Evolutionary conservation across 768 basidiomycete species (phyloP).

Genomic region (Mycena latifolia): DNA sequence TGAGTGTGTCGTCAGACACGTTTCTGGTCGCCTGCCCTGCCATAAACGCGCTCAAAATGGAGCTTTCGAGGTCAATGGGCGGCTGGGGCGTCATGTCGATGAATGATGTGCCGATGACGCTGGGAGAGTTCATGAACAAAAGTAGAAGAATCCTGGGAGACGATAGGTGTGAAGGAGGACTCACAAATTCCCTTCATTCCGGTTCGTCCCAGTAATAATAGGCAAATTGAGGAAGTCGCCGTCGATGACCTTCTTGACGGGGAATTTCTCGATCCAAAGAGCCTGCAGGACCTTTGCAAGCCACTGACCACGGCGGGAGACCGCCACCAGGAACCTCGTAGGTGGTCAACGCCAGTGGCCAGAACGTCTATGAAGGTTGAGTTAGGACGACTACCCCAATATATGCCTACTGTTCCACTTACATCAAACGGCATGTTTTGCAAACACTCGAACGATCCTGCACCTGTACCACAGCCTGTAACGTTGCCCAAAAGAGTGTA

Average conservation of each 20-base stretch:
- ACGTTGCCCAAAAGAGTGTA: slow-evolving; percentile 10
- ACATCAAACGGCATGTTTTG: too few relatives aligned
- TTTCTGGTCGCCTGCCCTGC: neutral
- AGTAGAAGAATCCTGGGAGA: neutral
- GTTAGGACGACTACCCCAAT: neutral
- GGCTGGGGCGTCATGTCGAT: slow-evolving; percentile 14
- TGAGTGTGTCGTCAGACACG: neutral
- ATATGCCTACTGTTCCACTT: neutral
- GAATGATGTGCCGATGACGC: slow-evolving; percentile 7
- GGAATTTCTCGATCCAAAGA: too few relatives aligned
- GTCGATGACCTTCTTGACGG: too few relatives aligned
- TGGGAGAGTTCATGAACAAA: neutral
- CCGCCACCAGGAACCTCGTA: too few relatives aligned
- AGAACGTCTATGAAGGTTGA: neutral
- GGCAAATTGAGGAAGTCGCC: too few relatives aligned
- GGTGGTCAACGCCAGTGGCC: too few relatives aligned
- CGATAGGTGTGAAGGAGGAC: too few relatives aligned
- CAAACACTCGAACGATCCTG: slow-evolving; percentile 10
- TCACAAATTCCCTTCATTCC: too few relatives aligned
- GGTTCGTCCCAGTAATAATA: too few relatives aligned
- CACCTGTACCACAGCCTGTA: slow-evolving; percentile 5
- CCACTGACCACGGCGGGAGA: too few relatives aligned
- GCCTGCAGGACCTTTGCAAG: too few relatives aligned
- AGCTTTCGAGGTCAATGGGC: neutral
- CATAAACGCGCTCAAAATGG: slow-evolving; percentile 4